Evolutionary conservation across 495 filamentous ascomycete species (phyloP), one percentile per base, ranked within the genome.

Genomic region (Friedmanniomyces simplex): DNA sequence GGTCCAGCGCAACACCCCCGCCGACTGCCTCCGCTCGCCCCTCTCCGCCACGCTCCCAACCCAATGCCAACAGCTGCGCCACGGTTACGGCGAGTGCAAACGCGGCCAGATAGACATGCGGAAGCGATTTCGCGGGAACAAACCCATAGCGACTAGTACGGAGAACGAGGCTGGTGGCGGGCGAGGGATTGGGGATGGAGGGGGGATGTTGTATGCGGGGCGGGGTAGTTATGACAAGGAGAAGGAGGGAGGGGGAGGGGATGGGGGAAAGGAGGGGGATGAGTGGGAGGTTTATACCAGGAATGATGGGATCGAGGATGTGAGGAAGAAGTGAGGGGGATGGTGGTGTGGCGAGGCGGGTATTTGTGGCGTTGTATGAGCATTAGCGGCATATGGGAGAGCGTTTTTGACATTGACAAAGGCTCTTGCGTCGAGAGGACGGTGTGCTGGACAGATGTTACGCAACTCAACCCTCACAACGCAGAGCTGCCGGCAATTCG

Each of bases 31-130:
- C 24, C 84, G 87, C 26, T 77, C 82, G 18, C 93, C 91, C 0
- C 78, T 91, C 28, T 71, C 76, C 66, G 83, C 93, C 28, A 81
- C 82, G 10, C 79, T 97, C 16, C 93, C 93, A 16, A 83, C 79
- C 36, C 82, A 82, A 72, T 98, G 93, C 69, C 93, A 94, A 70
- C 94, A 96, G 69, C 77, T 98, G 53, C 86, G 88, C 70, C 88
- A 86, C 69, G 91, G 88, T 26, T 96, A 93, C 66, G 84, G 85
- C 68, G 85, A 96, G 68, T 98, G 93, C 82, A 94, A 95, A 66
- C 86, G 91, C 54, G 93, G 94, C 50, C 82, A 94, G 83, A 81
- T 97, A 66, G 93, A 98, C 73, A 98, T 98, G 94, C 86, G 94
- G 67, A 98, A 98, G 72, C 85, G 94, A 24, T 97, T 98, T 74